Conservation (phyloP, 495 filamentous ascomycete genomes). For the Mytilinidion resinicola region DNA sequence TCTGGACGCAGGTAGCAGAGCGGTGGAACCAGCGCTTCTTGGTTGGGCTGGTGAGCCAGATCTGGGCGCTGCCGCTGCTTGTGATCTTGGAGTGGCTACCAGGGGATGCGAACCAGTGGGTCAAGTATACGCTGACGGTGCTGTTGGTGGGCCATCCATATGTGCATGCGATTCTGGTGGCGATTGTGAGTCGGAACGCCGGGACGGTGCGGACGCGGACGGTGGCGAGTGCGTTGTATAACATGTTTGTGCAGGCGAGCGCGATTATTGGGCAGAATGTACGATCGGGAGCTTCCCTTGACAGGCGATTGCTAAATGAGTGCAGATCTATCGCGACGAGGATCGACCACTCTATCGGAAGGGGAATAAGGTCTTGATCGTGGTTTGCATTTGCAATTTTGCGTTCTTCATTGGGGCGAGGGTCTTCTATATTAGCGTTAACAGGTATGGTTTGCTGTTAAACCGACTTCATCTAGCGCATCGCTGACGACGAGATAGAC, state of each 20-base stretch:
- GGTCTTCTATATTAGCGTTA: conserved; percentile 25
- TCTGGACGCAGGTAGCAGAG: conserved; percentile 55
- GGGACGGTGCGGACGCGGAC: conserved; percentile 52
- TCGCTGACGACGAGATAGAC: background rate
- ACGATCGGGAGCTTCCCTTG: too few species aligned
- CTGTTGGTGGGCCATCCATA: conserved; percentile 28
- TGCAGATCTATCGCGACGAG: conserved; percentile 25
- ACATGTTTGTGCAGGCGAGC: conserved; percentile 43
- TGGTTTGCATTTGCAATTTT: conserved; percentile 23
- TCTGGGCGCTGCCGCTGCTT: conserved; percentile 54
- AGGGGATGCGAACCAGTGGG: conserved; percentile 10
- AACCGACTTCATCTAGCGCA: background rate
- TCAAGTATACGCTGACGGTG: conserved; percentile 10
- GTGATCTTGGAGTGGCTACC: conserved; percentile 47
- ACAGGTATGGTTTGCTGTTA: background rate
- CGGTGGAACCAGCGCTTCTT: conserved; percentile 50
- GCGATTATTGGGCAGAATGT: conserved; percentile 25
- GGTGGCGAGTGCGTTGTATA: conserved; percentile 52
- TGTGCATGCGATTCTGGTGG: conserved; percentile 27
- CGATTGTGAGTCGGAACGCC: conserved; percentile 46
- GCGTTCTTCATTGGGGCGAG: conserved; percentile 27
- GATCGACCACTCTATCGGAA: conserved; percentile 29
- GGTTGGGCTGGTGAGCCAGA: conserved; percentile 44
- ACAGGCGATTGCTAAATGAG: too few species aligned
- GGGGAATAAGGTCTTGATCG: conserved; percentile 30